Percentiles rank a stretch among this genome's conserved stretches.
phyloP scores from a whole-genome alignment of 768 basidiomycete species.

The Mycena chlorophos region DNA sequence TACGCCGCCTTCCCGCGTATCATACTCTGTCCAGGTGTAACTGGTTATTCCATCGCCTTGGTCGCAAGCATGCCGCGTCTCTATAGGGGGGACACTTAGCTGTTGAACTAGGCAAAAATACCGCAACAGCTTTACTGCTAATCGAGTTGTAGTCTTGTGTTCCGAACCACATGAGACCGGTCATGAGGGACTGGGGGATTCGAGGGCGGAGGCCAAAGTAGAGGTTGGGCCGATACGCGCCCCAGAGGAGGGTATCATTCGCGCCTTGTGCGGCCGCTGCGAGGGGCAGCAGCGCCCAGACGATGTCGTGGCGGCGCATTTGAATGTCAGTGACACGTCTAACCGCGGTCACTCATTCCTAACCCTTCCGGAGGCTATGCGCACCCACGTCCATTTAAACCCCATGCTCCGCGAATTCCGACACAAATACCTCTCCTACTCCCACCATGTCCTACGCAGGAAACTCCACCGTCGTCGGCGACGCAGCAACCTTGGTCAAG shows the following conservation, averaged over 20 bases:
- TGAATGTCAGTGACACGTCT: constrained; percentile 37
- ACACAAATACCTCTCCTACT: not conserved
- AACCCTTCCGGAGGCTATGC: no score
- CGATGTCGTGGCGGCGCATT: constrained; percentile 14
- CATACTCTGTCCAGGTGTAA: constrained; percentile 89
- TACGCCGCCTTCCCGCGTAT: constrained; percentile 80
- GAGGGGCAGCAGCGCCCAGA: constrained; percentile 40
- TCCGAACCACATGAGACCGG: constrained; percentile 93
- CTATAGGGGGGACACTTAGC: constrained; percentile 40
- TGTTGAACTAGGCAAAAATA: constrained; percentile 1
- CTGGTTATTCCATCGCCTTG: constrained; percentile 78
- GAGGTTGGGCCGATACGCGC: constrained; percentile 87
- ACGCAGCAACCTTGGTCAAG: constrained; percentile 11
- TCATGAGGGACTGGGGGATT: constrained; percentile 86
- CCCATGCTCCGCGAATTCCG: no score
- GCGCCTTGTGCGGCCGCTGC: constrained; percentile 36
- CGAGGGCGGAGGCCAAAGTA: constrained; percentile 91
- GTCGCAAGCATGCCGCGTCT: constrained; percentile 83
- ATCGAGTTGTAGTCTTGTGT: constrained; percentile 80
- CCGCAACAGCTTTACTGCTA: constrained; percentile 46
- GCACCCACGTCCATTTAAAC: no score
- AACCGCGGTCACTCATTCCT: not conserved
- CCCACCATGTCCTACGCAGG: constrained; percentile 13
- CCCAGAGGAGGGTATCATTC: constrained; percentile 75
- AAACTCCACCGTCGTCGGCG: constrained; percentile 18